These are phyloP conservation scores for Pisolithus microcarpus DNA, from an alignment of 768 basidiomycete species.

Conservation along the genomic window DNA sequence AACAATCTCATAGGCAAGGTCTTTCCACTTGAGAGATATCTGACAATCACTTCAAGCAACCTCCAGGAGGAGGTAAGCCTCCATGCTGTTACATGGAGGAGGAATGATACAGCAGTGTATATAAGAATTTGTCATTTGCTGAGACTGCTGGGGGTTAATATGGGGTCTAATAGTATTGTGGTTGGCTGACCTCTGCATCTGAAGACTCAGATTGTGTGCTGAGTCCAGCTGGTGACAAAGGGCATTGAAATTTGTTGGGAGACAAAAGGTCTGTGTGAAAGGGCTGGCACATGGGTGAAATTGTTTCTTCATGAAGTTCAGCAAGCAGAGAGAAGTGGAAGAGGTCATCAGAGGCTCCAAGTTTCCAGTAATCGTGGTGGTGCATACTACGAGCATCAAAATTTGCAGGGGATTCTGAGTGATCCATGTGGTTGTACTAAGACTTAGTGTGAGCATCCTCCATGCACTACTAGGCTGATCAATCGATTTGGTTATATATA, in stretches of 20 bases:
- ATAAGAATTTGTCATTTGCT: too few species aligned
- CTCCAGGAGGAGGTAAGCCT: too few species aligned
- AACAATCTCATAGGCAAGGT: background rate
- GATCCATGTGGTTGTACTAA: too few species aligned
- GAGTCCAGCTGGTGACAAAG: background rate
- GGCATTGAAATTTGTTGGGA: background rate
- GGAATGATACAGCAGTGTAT: constrained; percentile 7
- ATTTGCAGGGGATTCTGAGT: background rate
- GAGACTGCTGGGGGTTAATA: too few species aligned
- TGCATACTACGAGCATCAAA: background rate
- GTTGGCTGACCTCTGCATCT: too few species aligned
- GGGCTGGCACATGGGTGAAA: background rate
- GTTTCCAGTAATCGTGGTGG: too few species aligned
- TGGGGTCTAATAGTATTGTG: too few species aligned
- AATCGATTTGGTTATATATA: too few species aligned
- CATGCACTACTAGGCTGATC: background rate
- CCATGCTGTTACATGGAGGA: constrained; percentile 12
- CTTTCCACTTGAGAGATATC: background rate
- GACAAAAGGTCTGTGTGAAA: background rate
- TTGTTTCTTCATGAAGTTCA: background rate
- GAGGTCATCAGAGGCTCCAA: too few species aligned
- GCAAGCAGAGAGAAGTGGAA: background rate
- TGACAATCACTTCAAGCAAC: constrained; percentile 12
- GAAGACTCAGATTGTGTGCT: background rate
- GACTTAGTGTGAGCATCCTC: background rate